Conservation (phyloP, 225 moss, liverwort and hornwort genomes). For the Marchantia paleacea region DNA sequence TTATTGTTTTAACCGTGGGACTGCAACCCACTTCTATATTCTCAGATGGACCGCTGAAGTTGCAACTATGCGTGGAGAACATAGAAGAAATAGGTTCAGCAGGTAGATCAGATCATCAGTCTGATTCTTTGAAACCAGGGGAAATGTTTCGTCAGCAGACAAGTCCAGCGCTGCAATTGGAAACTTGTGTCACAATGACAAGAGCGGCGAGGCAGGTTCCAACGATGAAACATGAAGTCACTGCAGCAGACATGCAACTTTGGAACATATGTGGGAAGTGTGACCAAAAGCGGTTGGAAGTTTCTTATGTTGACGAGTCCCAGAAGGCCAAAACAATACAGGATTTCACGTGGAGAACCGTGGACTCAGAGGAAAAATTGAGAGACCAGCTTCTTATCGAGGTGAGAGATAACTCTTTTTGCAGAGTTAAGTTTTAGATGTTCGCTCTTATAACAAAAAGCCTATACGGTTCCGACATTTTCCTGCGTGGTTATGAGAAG, state of each 20-base stretch:
- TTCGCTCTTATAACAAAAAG: no score
- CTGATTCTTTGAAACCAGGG: neutral
- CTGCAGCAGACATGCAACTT: neutral
- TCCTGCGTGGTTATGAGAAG: no score
- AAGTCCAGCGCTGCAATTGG: neutral
- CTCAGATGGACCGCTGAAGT: neutral
- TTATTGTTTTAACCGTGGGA: slow-evolving; percentile 32
- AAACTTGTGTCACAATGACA: neutral
- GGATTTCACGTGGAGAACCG: neutral
- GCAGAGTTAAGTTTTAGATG: neutral
- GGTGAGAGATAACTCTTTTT: slow-evolving; percentile 7
- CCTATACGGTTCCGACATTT: no score
- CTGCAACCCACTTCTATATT: neutral
- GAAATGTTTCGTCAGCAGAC: neutral
- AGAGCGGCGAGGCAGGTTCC: neutral
- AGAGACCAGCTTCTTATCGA: slow-evolving; percentile 6
- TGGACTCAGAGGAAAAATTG: neutral
- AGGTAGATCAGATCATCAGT: neutral
- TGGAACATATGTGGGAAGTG: neutral
- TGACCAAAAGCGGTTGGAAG: neutral
- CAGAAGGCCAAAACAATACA: neutral
- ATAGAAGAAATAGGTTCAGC: neutral
- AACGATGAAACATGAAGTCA: neutral
- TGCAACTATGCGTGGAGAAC: neutral
- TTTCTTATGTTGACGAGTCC: no score